These are phyloP conservation scores for Blastobotrys persicus DNA, from an alignment of 1,139 yeast genomes.

Conservation along the genomic window DNA sequence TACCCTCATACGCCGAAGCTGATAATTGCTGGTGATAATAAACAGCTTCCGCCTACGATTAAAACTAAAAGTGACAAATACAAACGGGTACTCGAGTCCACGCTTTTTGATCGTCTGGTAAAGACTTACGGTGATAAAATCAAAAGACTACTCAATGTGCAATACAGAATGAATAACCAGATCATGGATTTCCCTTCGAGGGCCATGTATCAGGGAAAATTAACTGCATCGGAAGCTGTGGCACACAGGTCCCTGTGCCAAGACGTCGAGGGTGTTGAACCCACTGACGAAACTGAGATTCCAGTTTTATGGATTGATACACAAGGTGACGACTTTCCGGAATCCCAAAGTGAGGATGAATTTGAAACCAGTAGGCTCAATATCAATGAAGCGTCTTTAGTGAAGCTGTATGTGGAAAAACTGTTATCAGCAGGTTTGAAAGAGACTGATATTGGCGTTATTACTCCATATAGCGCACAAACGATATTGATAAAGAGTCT, in stretches of 20 bases:
- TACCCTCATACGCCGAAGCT: conserved; percentile 59
- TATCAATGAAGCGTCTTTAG: conserved; percentile 68
- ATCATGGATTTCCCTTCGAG: conserved; percentile 81
- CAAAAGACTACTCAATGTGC: conserved; percentile 60
- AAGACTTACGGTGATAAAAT: conserved; percentile 49
- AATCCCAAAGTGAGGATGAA: conserved; percentile 43
- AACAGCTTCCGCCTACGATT: conserved; percentile 63
- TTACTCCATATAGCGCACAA: conserved; percentile 89
- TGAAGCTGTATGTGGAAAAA: conserved; percentile 51
- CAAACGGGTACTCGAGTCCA: conserved; percentile 49
- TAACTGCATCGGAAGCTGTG: conserved; percentile 64
- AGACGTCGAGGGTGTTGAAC: conserved; percentile 56
- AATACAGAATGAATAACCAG: conserved; percentile 78
- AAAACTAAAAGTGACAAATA: conserved; percentile 38
- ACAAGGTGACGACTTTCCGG: conserved; percentile 75
- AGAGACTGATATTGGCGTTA: conserved; percentile 63
- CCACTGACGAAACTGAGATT: conserved; percentile 44
- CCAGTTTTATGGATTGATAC: conserved; percentile 84
- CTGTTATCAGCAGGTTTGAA: conserved; percentile 49
- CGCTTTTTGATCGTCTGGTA: conserved; percentile 79
- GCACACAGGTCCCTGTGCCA: conserved; percentile 45
- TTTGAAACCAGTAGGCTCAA: conserved; percentile 51
- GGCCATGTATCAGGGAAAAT: conserved; percentile 58
- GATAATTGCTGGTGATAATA: conserved; percentile 64
- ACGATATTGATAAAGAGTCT: conserved; percentile 57